A percentile compares a stretch with the other conserved stretches of the same genome.
phyloP scores from a whole-genome alignment of 768 basidiomycete species.

The Lyophyllum decastes region DNA sequence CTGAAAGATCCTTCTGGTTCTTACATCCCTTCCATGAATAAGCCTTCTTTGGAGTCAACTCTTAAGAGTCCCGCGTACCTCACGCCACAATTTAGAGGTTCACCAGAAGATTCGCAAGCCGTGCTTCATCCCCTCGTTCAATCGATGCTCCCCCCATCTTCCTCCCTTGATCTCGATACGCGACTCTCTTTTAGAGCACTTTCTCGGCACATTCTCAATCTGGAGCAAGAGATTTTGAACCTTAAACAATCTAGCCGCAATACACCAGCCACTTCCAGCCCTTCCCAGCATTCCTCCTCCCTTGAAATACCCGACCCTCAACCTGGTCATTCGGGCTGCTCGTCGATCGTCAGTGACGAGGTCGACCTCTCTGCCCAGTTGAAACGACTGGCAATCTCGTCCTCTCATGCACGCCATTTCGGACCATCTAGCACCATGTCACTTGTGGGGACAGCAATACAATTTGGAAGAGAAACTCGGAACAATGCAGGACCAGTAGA shows the following conservation, averaged over 20 bases:
- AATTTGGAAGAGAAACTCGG: conserved; percentile 13
- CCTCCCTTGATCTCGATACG: conserved; percentile 6
- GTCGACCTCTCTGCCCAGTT: conserved; percentile 13
- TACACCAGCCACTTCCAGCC: background rate
- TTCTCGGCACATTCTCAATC: conserved; percentile 11
- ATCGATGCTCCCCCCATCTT: conserved; percentile 10
- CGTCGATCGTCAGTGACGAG: conserved; percentile 2
- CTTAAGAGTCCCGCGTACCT: background rate
- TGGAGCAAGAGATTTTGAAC: conserved; percentile 17
- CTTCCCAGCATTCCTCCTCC: background rate
- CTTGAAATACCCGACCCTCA: background rate
- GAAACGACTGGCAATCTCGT: conserved; percentile 14
- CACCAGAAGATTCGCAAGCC: background rate
- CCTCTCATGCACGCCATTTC: conserved; percentile 16
- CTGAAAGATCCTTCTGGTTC: background rate
- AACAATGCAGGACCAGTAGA: conserved; percentile 1
- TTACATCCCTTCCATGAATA: background rate
- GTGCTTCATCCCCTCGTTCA: conserved; percentile 13
- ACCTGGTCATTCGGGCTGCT: background rate
- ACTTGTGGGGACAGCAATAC: conserved; percentile 18
- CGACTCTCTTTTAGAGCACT: conserved; percentile 12
- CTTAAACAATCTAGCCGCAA: conserved; percentile 5
- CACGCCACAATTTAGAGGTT: background rate
- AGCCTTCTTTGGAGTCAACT: background rate
- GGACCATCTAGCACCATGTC: conserved; percentile 19